Conservation (phyloP, 306 rosid species). For the Medicago ruthenica region DNA sequence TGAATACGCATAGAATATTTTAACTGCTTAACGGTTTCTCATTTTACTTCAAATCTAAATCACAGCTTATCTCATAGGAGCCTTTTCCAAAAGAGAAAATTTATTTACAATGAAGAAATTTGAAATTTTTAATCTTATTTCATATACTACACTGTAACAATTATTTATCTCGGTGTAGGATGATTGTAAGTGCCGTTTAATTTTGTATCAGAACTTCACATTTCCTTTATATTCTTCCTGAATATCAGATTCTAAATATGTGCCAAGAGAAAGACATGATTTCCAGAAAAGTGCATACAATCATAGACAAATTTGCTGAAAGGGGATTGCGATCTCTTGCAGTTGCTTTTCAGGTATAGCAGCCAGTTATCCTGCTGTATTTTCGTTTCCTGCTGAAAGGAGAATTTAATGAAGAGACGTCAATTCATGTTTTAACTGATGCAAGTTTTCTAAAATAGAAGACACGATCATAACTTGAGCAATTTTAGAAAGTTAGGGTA, state of each 20-base stretch:
- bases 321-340: slow-evolving; percentile 90
- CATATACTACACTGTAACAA: background rate
- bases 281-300: slow-evolving; percentile 69
- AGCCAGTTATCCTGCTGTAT: slow-evolving; percentile 22
- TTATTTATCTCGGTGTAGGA: slow-evolving; percentile 21
- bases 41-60: slow-evolving; percentile 28
- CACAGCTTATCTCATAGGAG: slow-evolving; percentile 31
- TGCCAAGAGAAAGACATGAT: slow-evolving; percentile 72
- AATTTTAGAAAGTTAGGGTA: too few species aligned
- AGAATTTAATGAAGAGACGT: slow-evolving; percentile 15
- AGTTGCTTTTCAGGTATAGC: slow-evolving; percentile 76
- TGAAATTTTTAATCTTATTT: slow-evolving; percentile 2
- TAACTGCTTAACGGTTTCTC: slow-evolving; percentile 15
- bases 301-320: slow-evolving; percentile 88
- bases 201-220: slow-evolving; percentile 42
- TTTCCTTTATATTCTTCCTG: slow-evolving; percentile 22
- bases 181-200: background rate
- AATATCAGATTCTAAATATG: slow-evolving; percentile 69
- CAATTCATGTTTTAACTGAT: slow-evolving; percentile 18
- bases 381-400: slow-evolving; percentile 30
- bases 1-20: slow-evolving; percentile 1
- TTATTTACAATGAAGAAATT: slow-evolving; percentile 13
- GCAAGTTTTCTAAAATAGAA: slow-evolving; percentile 35
- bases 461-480: background rate
- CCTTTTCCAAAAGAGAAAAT: slow-evolving; percentile 10